phyloP scores from a whole-genome alignment of 1,139 yeast genomes.

The Scheffersomyces quercinus region DNA sequence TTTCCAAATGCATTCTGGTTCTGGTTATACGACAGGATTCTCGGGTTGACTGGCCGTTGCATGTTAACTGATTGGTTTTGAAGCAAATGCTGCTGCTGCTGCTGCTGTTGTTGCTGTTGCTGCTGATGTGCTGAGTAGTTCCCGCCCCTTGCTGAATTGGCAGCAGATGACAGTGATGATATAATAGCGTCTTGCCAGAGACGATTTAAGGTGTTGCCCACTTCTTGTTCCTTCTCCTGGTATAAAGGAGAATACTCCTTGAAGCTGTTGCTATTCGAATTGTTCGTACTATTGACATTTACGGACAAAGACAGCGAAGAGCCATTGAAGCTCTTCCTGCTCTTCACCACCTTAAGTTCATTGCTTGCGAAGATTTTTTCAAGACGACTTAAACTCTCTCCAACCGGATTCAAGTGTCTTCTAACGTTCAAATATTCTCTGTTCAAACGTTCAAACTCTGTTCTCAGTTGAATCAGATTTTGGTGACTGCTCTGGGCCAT shows the following conservation, averaged over 20 bases:
- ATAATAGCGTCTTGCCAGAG: conserved; percentile 45
- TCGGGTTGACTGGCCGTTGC: conserved; percentile 27
- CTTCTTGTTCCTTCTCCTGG: conserved; percentile 35
- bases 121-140: no score
- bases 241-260: conserved; percentile 35
- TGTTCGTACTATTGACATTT: conserved; percentile 10
- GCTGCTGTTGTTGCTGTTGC: neutral
- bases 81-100: conserved; percentile 6
- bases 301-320: neutral
- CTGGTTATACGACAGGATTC: conserved; percentile 27
- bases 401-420: conserved; percentile 68
- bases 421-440: conserved; percentile 72
- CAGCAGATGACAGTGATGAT: conserved; percentile 7
- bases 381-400: conserved; percentile 57
- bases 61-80: conserved; percentile 5
- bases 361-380: conserved; percentile 13
- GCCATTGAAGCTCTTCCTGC: neutral
- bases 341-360: conserved; percentile 1
- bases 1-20: conserved; percentile 12
- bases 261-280: conserved; percentile 31
- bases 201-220: conserved; percentile 24
- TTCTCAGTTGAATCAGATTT: conserved; percentile 61
- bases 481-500: conserved; percentile 37
- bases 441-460: conserved; percentile 75
- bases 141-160: conserved; percentile 1